Conservation (phyloP, 768 basidiomycete species). For the Phylloporus sp. region DNA sequence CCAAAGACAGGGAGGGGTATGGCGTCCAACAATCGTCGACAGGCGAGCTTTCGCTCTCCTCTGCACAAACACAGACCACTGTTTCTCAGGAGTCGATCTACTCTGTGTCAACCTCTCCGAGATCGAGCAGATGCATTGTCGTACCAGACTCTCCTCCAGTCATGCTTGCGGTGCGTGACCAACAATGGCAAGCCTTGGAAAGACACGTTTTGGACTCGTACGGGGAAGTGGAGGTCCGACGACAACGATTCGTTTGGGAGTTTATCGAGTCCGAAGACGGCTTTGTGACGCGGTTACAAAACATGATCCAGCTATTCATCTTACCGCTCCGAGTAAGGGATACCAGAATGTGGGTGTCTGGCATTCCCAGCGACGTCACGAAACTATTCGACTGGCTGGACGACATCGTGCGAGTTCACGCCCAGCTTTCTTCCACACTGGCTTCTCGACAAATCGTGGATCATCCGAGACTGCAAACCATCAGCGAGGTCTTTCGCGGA, state of each 20-base stretch:
- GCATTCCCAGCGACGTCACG: constrained; percentile 65
- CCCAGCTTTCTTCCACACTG: constrained; percentile 51
- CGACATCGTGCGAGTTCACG: constrained; percentile 76
- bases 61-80: constrained; percentile 11
- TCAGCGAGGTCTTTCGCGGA: constrained; percentile 54
- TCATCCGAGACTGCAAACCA: constrained; percentile 41
- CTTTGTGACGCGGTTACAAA: constrained; percentile 63
- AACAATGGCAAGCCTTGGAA: constrained; percentile 22
- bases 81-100: constrained; percentile 26
- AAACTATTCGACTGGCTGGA: constrained; percentile 86
- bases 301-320: constrained; percentile 68
- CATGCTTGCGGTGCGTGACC: constrained; percentile 10
- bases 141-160: constrained; percentile 8
- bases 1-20: background rate
- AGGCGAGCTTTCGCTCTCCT: constrained; percentile 10
- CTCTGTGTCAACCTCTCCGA: constrained; percentile 15
- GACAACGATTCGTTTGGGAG: constrained; percentile 66
- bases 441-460: constrained; percentile 38
- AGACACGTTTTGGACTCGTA: constrained; percentile 26
- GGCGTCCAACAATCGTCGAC: constrained; percentile 2
- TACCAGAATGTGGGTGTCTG: constrained; percentile 71
- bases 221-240: constrained; percentile 49
- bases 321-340: constrained; percentile 70
- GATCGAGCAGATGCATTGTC: constrained; percentile 8
- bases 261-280: constrained; percentile 62